phyloP scores from a whole-genome alignment of 495 filamentous ascomycete genomes.

The Hypoxylon lienhwacheense region DNA sequence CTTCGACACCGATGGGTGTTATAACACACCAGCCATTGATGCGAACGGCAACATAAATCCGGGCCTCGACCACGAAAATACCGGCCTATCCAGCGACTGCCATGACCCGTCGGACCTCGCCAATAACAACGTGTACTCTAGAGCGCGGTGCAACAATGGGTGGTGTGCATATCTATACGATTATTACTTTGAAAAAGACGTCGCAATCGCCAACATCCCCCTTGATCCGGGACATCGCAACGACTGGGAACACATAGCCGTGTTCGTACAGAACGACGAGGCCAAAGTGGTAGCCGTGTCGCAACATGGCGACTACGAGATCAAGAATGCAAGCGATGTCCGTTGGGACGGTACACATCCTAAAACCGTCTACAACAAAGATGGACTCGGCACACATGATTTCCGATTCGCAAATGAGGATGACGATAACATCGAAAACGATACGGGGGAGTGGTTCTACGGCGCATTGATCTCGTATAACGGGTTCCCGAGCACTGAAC shows the following conservation, averaged over 20 bases:
- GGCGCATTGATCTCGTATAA: slow-evolving; percentile 45
- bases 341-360: slow-evolving; percentile 49
- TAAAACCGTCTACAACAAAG: slow-evolving; percentile 52
- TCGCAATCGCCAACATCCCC: slow-evolving; percentile 38
- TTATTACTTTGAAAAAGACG: slow-evolving; percentile 55
- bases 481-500: slow-evolving; percentile 37
- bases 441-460: slow-evolving; percentile 44
- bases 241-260: slow-evolving; percentile 54
- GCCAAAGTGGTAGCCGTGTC: slow-evolving; percentile 43
- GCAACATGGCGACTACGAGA: slow-evolving; percentile 45
- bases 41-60: slow-evolving; percentile 42
- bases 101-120: slow-evolving; percentile 44
- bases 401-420: slow-evolving; percentile 46
- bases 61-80: slow-evolving; percentile 42
- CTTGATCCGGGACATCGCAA: slow-evolving; percentile 44
- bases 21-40: slow-evolving; percentile 50
- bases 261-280: slow-evolving; percentile 42
- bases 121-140: slow-evolving; percentile 53
- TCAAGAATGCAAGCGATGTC: slow-evolving; percentile 38
- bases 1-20: slow-evolving; percentile 52
- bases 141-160: slow-evolving; percentile 48
- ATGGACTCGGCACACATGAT: slow-evolving; percentile 44
- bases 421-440: slow-evolving; percentile 49
- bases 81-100: slow-evolving; percentile 40
- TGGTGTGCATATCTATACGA: slow-evolving; percentile 52